These are phyloP conservation scores for Neurospora pannonica DNA, from an alignment of 495 filamentous ascomycete species.

Conservation along the genomic window DNA sequence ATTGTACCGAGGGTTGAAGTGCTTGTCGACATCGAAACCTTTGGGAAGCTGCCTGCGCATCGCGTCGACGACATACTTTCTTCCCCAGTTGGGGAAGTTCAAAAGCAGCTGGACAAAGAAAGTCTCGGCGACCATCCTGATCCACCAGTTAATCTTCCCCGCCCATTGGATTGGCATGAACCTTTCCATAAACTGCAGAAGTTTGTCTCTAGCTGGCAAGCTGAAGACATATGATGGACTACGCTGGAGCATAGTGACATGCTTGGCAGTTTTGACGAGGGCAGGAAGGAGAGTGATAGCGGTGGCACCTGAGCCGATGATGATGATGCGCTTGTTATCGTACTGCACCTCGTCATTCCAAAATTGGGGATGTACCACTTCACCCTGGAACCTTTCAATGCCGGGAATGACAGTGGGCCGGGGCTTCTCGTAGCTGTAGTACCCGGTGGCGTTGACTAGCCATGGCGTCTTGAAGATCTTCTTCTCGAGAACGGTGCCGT, in stretches of 20 bases:
- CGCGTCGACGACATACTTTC: constrained; percentile 32
- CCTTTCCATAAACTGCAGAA: constrained; percentile 17
- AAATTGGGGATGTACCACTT: constrained; percentile 52
- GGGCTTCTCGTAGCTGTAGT: constrained; percentile 56
- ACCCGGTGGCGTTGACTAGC: constrained; percentile 55
- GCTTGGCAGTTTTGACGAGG: constrained; percentile 37
- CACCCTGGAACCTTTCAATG: constrained; percentile 46
- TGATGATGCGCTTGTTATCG: constrained; percentile 38
- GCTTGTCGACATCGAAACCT: constrained; percentile 47
- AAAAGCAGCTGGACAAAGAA: constrained; percentile 18
- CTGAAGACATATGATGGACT: constrained; percentile 50
- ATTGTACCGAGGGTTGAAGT: constrained; percentile 64
- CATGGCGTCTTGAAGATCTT: constrained; percentile 41
- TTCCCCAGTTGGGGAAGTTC: constrained; percentile 43
- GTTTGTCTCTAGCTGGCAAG: constrained; percentile 30
- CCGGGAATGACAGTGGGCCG: constrained; percentile 49
- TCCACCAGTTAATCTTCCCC: constrained; percentile 26
- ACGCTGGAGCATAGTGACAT: constrained; percentile 50
- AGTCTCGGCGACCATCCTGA: constrained; percentile 19
- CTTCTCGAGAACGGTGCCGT: constrained; percentile 32
- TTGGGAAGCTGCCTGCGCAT: constrained; percentile 44
- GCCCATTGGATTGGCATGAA: constrained; percentile 32
- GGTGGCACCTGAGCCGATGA: constrained; percentile 52
- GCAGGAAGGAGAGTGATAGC: constrained; percentile 46
- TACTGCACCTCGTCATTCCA: constrained; percentile 47